Base-by-base conservation (phyloP, 768 basidiomycete species). In the Melanogaster broomeanus region DNA sequence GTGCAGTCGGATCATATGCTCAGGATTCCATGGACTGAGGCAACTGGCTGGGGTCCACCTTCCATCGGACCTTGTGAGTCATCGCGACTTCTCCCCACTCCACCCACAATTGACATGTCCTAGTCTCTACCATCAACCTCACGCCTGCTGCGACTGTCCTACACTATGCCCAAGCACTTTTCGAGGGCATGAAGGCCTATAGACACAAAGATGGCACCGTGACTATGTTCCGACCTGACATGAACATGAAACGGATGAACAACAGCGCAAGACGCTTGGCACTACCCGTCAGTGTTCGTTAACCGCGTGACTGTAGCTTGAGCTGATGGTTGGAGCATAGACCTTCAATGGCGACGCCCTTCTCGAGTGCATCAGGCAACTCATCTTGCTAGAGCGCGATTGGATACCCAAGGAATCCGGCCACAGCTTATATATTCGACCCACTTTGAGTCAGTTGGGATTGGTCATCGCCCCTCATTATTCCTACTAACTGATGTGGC, bases 171-270 rank as follows among this genome's bases (percentile, higher is more conserved):
- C 92, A 93, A 60, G 82, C 87, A 41, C 76, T 87, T 41, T 96
- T 98, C 64, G 95, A 98, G 68, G 92, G 95, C 16, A 83, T 97
- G 82, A 98, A 98, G 68, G 95, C 95, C 1, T 98, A 96, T 73
- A 78, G 85, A 42, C 83, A 86, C 57, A 70, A 80, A 33, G 72
- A 80, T 42, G 93, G 87, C 31, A 83, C 79, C 24, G 82, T 94
- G 19, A 82, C 87, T 16, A 72, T 98, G 58, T 98, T 98, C 79
- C 77, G 95, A 40, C 96, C 95, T 3, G 92, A 97, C 71, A 91
- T 92, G 90, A 97, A 98, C 74, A 96, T 98, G 93, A 85, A 85
- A 63, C 85, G 95, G 24, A 94, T 98, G 93, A 93, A 92, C 72
- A 80, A 58, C 41, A 91, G 88, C 62, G 94, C 95, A 13, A 59